Evolutionary conservation across 2,329 filamentous ascomycete genomes (phyloP).

Genomic region (Pezicula carpinea): DNA sequence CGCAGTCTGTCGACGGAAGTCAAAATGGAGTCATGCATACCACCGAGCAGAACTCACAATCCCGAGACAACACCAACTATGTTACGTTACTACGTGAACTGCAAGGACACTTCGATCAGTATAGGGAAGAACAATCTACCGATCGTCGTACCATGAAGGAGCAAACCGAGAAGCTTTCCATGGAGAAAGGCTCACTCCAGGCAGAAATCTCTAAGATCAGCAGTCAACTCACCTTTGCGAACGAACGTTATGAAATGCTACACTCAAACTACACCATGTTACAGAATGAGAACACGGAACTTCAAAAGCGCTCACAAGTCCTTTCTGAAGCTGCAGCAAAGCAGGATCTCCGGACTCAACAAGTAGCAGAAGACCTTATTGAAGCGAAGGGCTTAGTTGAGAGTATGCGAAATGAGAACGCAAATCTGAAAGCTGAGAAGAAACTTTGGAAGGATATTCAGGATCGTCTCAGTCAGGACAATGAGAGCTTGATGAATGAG

Average conservation of each 20-base stretch:
- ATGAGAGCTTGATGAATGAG: conserved; percentile 79
- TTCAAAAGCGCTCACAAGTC: conserved; percentile 75
- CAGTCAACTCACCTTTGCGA: conserved; percentile 76
- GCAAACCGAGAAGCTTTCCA: conserved; percentile 75
- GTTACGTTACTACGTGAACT: conserved; percentile 79
- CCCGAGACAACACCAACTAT: conserved; percentile 62
- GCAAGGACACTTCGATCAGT: conserved; percentile 84
- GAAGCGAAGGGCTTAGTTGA: conserved; percentile 79
- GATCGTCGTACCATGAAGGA: conserved; percentile 80
- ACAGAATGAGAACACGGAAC: conserved; percentile 77
- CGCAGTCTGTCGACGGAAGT: conserved; percentile 60
- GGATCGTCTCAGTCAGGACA: conserved; percentile 81
- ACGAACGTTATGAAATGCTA: conserved; percentile 83
- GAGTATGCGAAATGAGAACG: conserved; percentile 82
- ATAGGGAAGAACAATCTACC: conserved; percentile 77
- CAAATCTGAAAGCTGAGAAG: conserved; percentile 93
- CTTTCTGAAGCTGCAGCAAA: conserved; percentile 81
- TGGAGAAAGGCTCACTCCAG: conserved; percentile 78
- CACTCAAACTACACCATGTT: conserved; percentile 82
- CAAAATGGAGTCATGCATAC: conserved; percentile 50
- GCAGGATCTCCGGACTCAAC: conserved; percentile 84
- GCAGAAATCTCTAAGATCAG: conserved; percentile 74
- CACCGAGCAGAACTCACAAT: conserved; percentile 48
- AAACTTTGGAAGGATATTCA: conserved; percentile 93
- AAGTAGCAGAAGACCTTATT: conserved; percentile 88